phyloP scores from a whole-genome alignment of 495 filamentous ascomycete species.

The Hyaloscypha variabilis region DNA sequence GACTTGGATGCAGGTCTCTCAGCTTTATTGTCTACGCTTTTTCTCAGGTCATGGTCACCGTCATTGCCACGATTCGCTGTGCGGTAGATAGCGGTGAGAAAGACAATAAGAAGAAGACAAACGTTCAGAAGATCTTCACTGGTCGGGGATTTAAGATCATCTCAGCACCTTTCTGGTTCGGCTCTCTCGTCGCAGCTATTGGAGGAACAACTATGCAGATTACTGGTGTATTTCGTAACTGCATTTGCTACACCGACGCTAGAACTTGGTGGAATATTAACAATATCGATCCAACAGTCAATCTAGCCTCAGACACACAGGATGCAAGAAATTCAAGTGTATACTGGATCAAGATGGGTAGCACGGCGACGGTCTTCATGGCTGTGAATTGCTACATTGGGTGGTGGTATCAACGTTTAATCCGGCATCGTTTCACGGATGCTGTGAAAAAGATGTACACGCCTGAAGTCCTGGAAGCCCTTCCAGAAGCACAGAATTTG shows the following conservation, averaged over 20 bases:
- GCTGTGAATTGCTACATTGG: slow-evolving; percentile 29
- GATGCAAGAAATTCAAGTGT: slow-evolving; percentile 7
- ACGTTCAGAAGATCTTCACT: background rate
- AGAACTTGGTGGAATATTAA: slow-evolving; percentile 10
- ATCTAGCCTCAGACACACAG: slow-evolving; percentile 18
- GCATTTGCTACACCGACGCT: slow-evolving; percentile 9
- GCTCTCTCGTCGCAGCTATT: slow-evolving; percentile 14
- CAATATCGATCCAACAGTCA: slow-evolving; percentile 11
- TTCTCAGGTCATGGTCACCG: slow-evolving; percentile 9
- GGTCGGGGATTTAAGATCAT: slow-evolving; percentile 6
- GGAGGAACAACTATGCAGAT: slow-evolving; percentile 26
- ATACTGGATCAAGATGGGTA: slow-evolving; percentile 26
- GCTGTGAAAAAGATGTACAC: slow-evolving; percentile 28
- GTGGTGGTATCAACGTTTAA: slow-evolving; percentile 36
- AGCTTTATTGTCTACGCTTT: slow-evolving; percentile 21
- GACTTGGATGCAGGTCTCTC: slow-evolving; percentile 18
- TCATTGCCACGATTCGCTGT: slow-evolving; percentile 5
- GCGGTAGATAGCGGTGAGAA: slow-evolving; percentile 29
- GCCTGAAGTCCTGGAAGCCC: slow-evolving; percentile 3
- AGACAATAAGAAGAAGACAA: background rate
- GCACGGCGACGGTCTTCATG: slow-evolving; percentile 29
- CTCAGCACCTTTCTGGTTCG: slow-evolving; percentile 20
- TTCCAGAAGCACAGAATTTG: too few relatives aligned
- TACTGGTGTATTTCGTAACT: slow-evolving; percentile 23
- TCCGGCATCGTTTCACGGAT: slow-evolving; percentile 18